phyloP scores from a whole-genome alignment of 1,284 basidiomycete species.

The Irpex sp. region DNA sequence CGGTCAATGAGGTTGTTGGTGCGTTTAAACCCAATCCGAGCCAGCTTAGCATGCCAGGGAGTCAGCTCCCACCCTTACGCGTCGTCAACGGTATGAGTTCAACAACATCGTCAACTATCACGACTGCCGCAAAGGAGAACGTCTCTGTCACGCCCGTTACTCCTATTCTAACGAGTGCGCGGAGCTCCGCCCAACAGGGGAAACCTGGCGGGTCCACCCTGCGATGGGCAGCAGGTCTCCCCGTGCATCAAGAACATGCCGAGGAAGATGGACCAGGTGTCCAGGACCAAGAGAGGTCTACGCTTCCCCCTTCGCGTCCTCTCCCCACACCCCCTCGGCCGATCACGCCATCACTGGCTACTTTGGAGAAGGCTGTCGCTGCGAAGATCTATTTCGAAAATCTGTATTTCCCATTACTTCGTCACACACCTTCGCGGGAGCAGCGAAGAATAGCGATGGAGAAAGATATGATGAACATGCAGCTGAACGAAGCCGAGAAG shows the following conservation, averaged over 20 bases:
- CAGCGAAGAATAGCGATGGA: slow-evolving; percentile 84
- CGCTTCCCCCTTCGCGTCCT: slow-evolving; percentile 26
- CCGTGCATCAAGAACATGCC: slow-evolving; percentile 62
- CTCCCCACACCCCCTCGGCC: slow-evolving; percentile 44
- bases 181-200: slow-evolving; percentile 32
- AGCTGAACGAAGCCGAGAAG: slow-evolving; percentile 69
- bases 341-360: slow-evolving; percentile 82
- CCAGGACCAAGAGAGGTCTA: slow-evolving; percentile 18
- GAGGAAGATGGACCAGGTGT: slow-evolving; percentile 41
- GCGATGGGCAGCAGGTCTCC: slow-evolving; percentile 55
- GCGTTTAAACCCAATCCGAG: slow-evolving; percentile 57
- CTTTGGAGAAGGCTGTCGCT: slow-evolving; percentile 90
- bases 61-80: slow-evolving; percentile 54
- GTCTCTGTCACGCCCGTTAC: slow-evolving; percentile 31
- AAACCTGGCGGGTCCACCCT: slow-evolving; percentile 59
- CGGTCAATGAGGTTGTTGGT: slow-evolving; percentile 79
- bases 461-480: slow-evolving; percentile 76
- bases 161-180: slow-evolving; percentile 10
- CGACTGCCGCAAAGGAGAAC: slow-evolving; percentile 69
- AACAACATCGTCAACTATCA: slow-evolving; percentile 61
- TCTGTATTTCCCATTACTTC: slow-evolving; percentile 87
- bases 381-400: slow-evolving; percentile 96
- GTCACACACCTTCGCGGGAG: slow-evolving; percentile 82
- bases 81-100: slow-evolving; percentile 81
- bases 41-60: slow-evolving; percentile 34